phyloP scores from a whole-genome alignment of 1,139 yeast species.

The Kodamaea fungicola region DNA sequence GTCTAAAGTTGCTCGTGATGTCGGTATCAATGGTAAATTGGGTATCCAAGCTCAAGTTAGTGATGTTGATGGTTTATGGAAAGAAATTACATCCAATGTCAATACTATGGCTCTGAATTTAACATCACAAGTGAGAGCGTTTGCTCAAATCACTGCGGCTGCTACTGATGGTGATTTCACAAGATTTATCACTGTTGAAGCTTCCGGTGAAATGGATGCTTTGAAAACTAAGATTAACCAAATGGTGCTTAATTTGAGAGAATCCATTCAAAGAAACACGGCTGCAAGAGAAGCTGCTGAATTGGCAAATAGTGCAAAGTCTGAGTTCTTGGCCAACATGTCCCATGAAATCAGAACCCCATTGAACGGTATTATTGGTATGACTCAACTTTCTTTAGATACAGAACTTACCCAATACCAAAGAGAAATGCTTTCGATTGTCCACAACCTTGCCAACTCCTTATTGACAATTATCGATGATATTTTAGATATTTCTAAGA shows the following conservation, averaged over 20 bases:
- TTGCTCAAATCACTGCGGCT: slow-evolving; percentile 90
- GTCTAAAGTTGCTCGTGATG: slow-evolving; percentile 86
- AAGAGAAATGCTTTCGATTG: slow-evolving; percentile 84
- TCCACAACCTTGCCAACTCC: slow-evolving; percentile 80
- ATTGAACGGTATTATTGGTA: slow-evolving; percentile 88
- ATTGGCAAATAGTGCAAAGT: slow-evolving; percentile 83
- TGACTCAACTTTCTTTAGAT: slow-evolving; percentile 85
- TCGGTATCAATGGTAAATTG: slow-evolving; percentile 87
- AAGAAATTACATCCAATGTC: slow-evolving; percentile 88
- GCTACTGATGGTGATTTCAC: slow-evolving; percentile 94
- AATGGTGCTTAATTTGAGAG: slow-evolving; percentile 85
- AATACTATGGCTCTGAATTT: slow-evolving; percentile 90
- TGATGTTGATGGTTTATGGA: slow-evolving; percentile 91
- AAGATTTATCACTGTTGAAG: slow-evolving; percentile 84
- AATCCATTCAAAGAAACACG: slow-evolving; percentile 84
- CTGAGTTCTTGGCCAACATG: slow-evolving; percentile 87
- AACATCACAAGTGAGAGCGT: slow-evolving; percentile 89
- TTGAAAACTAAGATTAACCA: slow-evolving; percentile 86
- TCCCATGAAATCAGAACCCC: slow-evolving; percentile 92
- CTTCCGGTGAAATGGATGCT: slow-evolving; percentile 92
- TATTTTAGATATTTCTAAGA: slow-evolving; percentile 84
- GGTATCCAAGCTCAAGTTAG: slow-evolving; percentile 91
- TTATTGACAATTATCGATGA: slow-evolving; percentile 83
- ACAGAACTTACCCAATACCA: slow-evolving; percentile 86
- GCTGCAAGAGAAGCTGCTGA: slow-evolving; percentile 95